Evolutionary conservation across 805 yeast genomes (phyloP).

Genomic region (Barnettozyma sucrosica): DNA sequence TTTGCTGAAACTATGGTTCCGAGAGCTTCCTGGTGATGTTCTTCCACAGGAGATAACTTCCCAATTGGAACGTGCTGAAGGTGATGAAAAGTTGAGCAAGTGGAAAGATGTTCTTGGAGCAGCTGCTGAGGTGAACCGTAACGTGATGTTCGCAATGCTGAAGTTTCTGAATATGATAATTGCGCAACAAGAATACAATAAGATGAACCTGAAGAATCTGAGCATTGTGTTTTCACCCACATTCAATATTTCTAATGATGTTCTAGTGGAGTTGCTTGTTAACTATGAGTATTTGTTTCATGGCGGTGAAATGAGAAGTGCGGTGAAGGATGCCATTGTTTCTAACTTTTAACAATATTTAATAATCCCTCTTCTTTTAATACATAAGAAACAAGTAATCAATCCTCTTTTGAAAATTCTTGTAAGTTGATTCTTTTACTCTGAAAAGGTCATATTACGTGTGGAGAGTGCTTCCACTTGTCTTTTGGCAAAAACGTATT

Average conservation of each 20-base stretch:
- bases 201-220: conserved; percentile 78
- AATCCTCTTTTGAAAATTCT: too few species aligned
- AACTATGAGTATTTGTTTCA: conserved; percentile 62
- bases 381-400: too few species aligned
- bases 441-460: too few species aligned
- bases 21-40: conserved; percentile 70
- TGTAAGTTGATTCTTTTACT: too few species aligned
- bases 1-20: conserved; percentile 69
- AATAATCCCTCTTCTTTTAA: background rate
- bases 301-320: conserved; percentile 43
- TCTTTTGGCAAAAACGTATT: too few species aligned
- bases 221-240: conserved; percentile 84
- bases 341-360: conserved; percentile 30
- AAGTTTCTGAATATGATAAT: conserved; percentile 61
- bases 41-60: conserved; percentile 47
- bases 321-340: conserved; percentile 45
- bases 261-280: conserved; percentile 52
- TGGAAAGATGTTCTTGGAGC: conserved; percentile 25
- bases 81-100: conserved; percentile 28
- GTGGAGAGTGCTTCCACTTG: too few species aligned
- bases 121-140: conserved; percentile 51
- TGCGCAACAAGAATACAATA: conserved; percentile 54
- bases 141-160: conserved; percentile 60
- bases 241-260: conserved; percentile 56
- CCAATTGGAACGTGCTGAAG: conserved; percentile 29